These are phyloP conservation scores for Yamadazyma ubonensis DNA, from an alignment of 805 yeast genomes.

Conservation along the genomic window DNA sequence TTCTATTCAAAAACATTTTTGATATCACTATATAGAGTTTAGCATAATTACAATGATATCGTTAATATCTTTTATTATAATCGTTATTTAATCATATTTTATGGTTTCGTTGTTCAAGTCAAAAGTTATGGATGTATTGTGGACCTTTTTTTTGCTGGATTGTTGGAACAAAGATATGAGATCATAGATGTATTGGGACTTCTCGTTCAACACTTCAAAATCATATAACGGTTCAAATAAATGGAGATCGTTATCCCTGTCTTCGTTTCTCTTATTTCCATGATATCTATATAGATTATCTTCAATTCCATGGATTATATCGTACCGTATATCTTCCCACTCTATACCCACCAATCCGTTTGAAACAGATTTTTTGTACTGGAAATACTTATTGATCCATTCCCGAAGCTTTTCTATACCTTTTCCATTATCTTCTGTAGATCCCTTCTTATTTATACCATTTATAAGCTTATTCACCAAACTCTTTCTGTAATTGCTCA, in stretches of 20 bases:
- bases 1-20: conserved; percentile 23
- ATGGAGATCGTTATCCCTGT: background rate
- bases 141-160: conserved; percentile 7
- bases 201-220: conserved; percentile 33
- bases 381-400: conserved; percentile 36
- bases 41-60: background rate
- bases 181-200: conserved; percentile 19
- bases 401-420: conserved; percentile 26
- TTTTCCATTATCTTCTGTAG: background rate
- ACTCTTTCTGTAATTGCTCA: conserved; percentile 22
- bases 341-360: conserved; percentile 40
- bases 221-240: conserved; percentile 28
- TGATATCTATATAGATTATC: conserved; percentile 30
- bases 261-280: background rate
- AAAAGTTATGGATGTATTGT: conserved; percentile 15
- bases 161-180: conserved; percentile 8
- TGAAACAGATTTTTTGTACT: conserved; percentile 33
- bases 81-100: conserved; percentile 2
- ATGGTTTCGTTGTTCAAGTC: conserved; percentile 29
- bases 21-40: conserved; percentile 7
- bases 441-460: background rate
- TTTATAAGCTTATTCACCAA: conserved; percentile 6
- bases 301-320: conserved; percentile 37
- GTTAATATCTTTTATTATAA: background rate
- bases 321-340: conserved; percentile 44